These are phyloP conservation scores for Saposhnikovia divaricata DNA, from an alignment of 129 eudicot species.

Conservation along the genomic window DNA sequence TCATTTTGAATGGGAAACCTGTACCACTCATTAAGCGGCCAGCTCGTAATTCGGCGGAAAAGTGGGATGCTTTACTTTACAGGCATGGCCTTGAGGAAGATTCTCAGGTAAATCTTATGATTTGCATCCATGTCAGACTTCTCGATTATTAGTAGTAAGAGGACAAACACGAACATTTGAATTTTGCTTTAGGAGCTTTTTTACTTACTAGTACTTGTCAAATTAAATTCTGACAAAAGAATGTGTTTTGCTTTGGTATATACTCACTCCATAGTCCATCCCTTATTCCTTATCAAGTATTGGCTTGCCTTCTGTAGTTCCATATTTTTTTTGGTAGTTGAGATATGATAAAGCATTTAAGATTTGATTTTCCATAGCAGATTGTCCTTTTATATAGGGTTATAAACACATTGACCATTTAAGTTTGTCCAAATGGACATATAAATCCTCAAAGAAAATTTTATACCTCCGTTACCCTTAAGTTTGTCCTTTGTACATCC, in stretches of 20 bases:
- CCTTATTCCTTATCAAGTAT: not conserved
- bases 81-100: conserved; percentile 78
- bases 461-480: too few species aligned
- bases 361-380: not conserved
- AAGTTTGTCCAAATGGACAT: too few species aligned
- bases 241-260: not conserved
- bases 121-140: not conserved
- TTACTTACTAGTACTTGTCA: not conserved
- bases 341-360: not conserved
- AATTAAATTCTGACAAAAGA: not conserved
- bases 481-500: too few species aligned
- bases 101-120: conserved; percentile 52
- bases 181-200: not conserved
- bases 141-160: not conserved
- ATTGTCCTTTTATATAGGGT: not conserved
- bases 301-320: not conserved
- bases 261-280: not conserved
- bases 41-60: conserved; percentile 75
- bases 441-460: too few species aligned
- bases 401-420: too few species aligned
- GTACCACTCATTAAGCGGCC: conserved; percentile 89
- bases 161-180: not conserved
- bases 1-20: conserved; percentile 56
- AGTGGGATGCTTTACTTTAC: conserved; percentile 96
- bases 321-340: not conserved